Conservation (phyloP, 805 yeast species). For the Kuraishia ogatae region DNA sequence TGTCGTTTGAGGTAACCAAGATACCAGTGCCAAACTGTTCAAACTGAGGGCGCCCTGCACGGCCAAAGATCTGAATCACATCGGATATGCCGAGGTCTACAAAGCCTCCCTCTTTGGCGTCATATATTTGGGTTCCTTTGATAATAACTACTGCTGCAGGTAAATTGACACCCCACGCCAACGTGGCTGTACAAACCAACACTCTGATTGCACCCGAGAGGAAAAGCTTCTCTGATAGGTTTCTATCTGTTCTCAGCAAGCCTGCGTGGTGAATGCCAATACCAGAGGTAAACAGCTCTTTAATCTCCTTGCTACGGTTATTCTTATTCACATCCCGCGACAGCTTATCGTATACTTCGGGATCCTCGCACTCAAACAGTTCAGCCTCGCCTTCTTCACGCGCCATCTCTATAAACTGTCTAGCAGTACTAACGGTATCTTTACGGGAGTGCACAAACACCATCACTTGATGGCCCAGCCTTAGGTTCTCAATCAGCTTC, state of each 20-base stretch:
- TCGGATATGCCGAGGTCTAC: slow-evolving; percentile 92
- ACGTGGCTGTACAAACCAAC: slow-evolving; percentile 90
- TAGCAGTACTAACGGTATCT: slow-evolving; percentile 83
- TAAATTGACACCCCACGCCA: slow-evolving; percentile 98
- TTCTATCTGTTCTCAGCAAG: slow-evolving; percentile 84
- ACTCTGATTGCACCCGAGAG: slow-evolving; percentile 80
- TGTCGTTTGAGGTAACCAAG: slow-evolving; percentile 73
- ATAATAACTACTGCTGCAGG: slow-evolving; percentile 97
- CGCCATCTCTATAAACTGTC: slow-evolving; percentile 62
- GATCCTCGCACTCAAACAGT: slow-evolving; percentile 48
- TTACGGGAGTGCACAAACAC: slow-evolving; percentile 93
- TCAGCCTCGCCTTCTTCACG: slow-evolving; percentile 46
- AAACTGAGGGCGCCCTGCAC: slow-evolving; percentile 98
- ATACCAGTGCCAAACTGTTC: slow-evolving; percentile 91
- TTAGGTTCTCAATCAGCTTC: slow-evolving; percentile 50
- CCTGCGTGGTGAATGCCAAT: slow-evolving; percentile 98
- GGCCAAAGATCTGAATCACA: slow-evolving; percentile 95
- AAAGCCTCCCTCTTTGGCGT: slow-evolving; percentile 90
- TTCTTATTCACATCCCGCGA: slow-evolving; percentile 53
- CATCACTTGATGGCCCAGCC: slow-evolving; percentile 83
- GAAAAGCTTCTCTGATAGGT: slow-evolving; percentile 82
- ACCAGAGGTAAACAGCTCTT: slow-evolving; percentile 73
- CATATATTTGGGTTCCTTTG: slow-evolving; percentile 95
- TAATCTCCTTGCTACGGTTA: slow-evolving; percentile 68
- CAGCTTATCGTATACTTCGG: slow-evolving; percentile 32